These are phyloP conservation scores for Brassica cretica DNA, from an alignment of 345 rosid genomes.

Conservation along the genomic window DNA sequence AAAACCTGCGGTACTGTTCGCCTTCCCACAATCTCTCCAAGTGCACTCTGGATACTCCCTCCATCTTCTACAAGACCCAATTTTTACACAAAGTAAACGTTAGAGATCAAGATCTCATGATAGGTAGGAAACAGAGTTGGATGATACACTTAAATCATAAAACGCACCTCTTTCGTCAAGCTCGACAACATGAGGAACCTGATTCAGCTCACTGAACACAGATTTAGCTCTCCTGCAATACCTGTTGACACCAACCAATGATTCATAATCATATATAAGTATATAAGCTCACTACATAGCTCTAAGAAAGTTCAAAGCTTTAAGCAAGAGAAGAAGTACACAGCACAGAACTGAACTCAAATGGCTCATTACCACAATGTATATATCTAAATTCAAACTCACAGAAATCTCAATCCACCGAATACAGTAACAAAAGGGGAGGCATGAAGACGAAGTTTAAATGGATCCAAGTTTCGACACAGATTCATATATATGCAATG, in stretches of 20 bases:
- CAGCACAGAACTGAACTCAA: not conserved
- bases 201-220: constrained; percentile 74
- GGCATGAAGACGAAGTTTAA: not conserved
- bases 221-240: constrained; percentile 80
- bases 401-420: too few relatives aligned
- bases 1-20: constrained; percentile 95
- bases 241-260: constrained; percentile 44
- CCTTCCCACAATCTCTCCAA: constrained; percentile 60
- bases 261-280: not conserved
- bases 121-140: not conserved
- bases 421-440: not conserved
- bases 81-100: constrained; percentile 1
- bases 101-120: too few relatives aligned
- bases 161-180: constrained; percentile 81
- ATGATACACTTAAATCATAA: not conserved
- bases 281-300: constrained; percentile 8
- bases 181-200: constrained; percentile 74
- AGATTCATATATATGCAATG: not conserved
- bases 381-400: not conserved
- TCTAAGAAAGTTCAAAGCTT: not conserved
- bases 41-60: constrained; percentile 61
- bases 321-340: constrained; percentile 19
- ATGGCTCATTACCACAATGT: not conserved
- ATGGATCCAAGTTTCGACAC: not conserved
- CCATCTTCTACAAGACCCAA: constrained; percentile 66